A percentile compares a stretch with the other conserved stretches of the same genome.
Conservation (phyloP, 2,329 filamentous ascomycete genomes). For the Stachybotrys echinatus region DNA sequence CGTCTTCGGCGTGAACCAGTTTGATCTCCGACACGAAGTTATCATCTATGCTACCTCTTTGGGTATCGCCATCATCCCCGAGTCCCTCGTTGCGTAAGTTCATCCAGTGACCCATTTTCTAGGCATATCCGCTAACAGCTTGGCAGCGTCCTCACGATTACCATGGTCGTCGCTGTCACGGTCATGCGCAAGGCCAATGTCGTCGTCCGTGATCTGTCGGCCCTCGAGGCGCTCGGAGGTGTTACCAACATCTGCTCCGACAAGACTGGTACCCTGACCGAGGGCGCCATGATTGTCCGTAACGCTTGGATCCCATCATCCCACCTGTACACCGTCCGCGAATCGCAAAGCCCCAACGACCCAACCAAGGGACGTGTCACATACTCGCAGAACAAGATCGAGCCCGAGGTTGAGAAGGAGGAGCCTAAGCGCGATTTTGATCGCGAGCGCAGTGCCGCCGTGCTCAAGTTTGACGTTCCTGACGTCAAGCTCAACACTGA, state of each 20-base stretch:
- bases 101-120: neutral
- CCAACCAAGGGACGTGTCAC: constrained; percentile 54
- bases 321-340: constrained; percentile 54
- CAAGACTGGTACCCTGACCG: constrained; percentile 66
- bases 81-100: constrained; percentile 57
- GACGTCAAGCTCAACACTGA: constrained; percentile 44
- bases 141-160: constrained; percentile 58
- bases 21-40: constrained; percentile 44
- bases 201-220: constrained; percentile 60
- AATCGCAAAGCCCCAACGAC: constrained; percentile 55
- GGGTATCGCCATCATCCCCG: constrained; percentile 58
- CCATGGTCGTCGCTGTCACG: constrained; percentile 61
- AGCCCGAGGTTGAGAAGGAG: constrained; percentile 23
- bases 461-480: constrained; percentile 58
- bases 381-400: constrained; percentile 29
- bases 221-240: constrained; percentile 63
- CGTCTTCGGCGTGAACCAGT: constrained; percentile 53
- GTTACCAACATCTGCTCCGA: constrained; percentile 71
- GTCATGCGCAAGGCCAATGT: constrained; percentile 61
- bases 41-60: constrained; percentile 54
- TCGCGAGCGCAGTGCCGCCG: constrained; percentile 53
- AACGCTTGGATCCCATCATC: constrained; percentile 59
- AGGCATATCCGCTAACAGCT: constrained; percentile 9
- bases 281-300: constrained; percentile 65
- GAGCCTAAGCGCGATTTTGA: constrained; percentile 50